Percentiles rank a stretch among this genome's conserved stretches.
Conservation (phyloP, 2,329 filamentous ascomycete species). For the Hymenotorrendiella dingleyae region DNA sequence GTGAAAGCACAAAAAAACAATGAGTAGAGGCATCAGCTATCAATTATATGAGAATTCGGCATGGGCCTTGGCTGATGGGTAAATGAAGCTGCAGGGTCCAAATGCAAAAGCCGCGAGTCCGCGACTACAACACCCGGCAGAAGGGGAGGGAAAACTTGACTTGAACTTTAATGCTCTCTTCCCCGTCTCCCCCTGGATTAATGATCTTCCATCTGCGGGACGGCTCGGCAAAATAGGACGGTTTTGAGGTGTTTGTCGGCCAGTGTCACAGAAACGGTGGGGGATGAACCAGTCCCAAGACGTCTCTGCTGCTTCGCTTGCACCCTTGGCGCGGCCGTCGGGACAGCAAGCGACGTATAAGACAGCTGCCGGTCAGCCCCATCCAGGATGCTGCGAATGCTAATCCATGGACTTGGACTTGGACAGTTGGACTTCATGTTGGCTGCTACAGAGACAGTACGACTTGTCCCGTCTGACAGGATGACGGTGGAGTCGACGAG, state of each 20-base stretch:
- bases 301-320: neutral
- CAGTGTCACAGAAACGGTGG: constrained; percentile 2
- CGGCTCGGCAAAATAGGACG: constrained; percentile 5
- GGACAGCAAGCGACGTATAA: constrained; percentile 7
- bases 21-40: neutral
- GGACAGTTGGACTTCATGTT: no score
- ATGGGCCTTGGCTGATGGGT: neutral
- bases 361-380: constrained; percentile 14
- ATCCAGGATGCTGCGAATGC: no score
- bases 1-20: neutral
- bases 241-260: neutral
- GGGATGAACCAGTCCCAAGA: neutral
- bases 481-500: no score
- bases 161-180: constrained; percentile 1
- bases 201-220: constrained; percentile 3
- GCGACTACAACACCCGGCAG: neutral
- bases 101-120: no score
- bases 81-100: neutral
- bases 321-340: neutral
- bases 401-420: no score
- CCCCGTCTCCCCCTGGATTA: neutral
- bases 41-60: neutral
- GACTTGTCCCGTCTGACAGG: no score
- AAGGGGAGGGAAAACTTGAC: neutral
- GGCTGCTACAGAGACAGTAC: no score